Evolutionary conservation across 1,284 basidiomycete species (phyloP).

Genomic region (Porodaedalea pini): DNA sequence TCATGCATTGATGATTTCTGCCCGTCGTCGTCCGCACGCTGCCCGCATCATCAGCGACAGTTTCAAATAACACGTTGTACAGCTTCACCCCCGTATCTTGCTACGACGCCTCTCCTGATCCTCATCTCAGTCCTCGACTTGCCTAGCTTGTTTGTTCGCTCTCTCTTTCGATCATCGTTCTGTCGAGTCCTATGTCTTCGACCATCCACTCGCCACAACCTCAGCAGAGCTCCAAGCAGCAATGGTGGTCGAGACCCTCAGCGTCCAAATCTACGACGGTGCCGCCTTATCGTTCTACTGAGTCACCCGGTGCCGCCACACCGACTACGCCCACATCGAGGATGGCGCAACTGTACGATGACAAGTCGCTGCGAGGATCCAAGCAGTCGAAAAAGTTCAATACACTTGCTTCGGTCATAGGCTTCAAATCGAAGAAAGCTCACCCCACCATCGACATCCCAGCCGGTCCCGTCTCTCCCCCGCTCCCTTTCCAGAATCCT

Average conservation of each 20-base stretch:
- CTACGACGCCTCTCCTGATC: neutral
- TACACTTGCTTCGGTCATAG: slow-evolving; percentile 55
- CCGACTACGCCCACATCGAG: slow-evolving; percentile 9
- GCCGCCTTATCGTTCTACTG: slow-evolving; percentile 30
- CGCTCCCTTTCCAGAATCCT: slow-evolving; percentile 41
- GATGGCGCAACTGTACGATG: slow-evolving; percentile 29
- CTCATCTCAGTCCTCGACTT: neutral
- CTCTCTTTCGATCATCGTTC: neutral
- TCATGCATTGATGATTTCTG: slow-evolving; percentile 4
- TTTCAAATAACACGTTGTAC: slow-evolving; percentile 10
- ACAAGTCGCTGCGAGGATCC: slow-evolving; percentile 26
- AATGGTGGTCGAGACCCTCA: slow-evolving; percentile 22
- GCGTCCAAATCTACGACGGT: slow-evolving; percentile 30
- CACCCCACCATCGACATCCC: slow-evolving; percentile 41
- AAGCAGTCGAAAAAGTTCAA: slow-evolving; percentile 46
- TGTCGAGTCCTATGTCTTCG: slow-evolving; percentile 15
- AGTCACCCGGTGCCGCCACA: slow-evolving; percentile 30
- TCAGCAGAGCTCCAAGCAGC: slow-evolving; percentile 8
- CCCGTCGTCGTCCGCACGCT: slow-evolving; percentile 7
- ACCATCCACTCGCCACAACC: slow-evolving; percentile 17
- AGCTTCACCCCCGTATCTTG: slow-evolving; percentile 10
- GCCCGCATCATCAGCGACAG: slow-evolving; percentile 4
- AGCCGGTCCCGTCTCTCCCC: slow-evolving; percentile 18
- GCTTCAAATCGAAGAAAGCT: slow-evolving; percentile 57
- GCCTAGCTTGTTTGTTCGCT: neutral